Conservation (phyloP, 306 rosid species). For the Inga laurina region DNA sequence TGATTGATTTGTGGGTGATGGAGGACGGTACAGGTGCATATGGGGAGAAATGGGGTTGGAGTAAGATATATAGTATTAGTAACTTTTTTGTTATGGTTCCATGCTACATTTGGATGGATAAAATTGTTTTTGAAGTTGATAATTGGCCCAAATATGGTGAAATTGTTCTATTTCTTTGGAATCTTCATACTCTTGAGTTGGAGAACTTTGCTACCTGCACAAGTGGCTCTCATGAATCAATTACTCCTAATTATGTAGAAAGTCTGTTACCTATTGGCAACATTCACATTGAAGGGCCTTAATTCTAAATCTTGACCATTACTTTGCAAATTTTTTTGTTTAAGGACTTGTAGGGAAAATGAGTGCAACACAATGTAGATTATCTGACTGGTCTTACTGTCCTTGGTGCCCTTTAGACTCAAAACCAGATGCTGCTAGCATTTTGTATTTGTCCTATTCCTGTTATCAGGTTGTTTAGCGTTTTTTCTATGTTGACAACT, state of each 20-base stretch:
- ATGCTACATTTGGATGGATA: not conserved
- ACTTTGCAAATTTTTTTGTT: not conserved
- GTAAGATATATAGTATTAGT: not conserved
- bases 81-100: not conserved
- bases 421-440: not conserved
- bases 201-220: not conserved
- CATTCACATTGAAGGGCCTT: not conserved
- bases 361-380: not conserved
- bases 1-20: not conserved
- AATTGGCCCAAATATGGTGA: too few relatives aligned
- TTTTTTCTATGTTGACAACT: not conserved
- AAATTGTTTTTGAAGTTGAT: not conserved
- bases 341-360: not conserved
- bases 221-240: not conserved
- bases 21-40: not conserved
- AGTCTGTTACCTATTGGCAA: not conserved
- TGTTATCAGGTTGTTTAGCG: too few relatives aligned
- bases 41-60: not conserved
- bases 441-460: not conserved
- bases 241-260: too few relatives aligned
- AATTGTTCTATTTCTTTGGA: too few relatives aligned
- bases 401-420: not conserved
- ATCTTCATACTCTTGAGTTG: not conserved
- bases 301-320: too few relatives aligned
- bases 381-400: not conserved